Base-by-base conservation (phyloP, 768 basidiomycete genomes). In the Peribolospora baueri region DNA sequence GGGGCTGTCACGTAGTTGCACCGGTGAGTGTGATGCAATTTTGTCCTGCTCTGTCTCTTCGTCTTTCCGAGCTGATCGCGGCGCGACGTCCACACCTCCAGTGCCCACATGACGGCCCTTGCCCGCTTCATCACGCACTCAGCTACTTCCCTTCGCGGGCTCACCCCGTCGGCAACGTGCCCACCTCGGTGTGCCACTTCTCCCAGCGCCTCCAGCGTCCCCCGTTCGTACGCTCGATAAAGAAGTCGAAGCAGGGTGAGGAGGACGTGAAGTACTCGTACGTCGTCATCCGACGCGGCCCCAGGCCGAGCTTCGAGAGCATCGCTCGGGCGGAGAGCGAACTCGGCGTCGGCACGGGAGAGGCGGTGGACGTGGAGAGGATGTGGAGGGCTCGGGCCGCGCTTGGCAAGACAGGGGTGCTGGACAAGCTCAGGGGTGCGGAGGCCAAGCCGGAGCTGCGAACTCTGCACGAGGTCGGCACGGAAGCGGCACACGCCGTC, bases 231-330 rank as follows among this genome's bases (percentile, higher is more conserved):
- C 79, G 86, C 39, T 74, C 71, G 56, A 95, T 88, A 14, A 95
- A 93, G 65, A 85, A 91, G 66, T 80, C 82, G 36, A 76, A 75
- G 37, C 67, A 75, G 41, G 87, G 86, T 2, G 83, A 90, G 59
- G 87, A 91, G 67, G 82, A 91, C 60, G 75, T 79, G 42, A 77
- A 76, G 42, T 95, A 88, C 65, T 84, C 85, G 13, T 98, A 98
- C 65, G 75, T 93, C 50, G 82, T 87, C 40, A 74, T 98, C 54
- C 79, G 78, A 41, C 74, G 86, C 51, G 91, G 90, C 3, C 59
- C 70, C 39, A 73, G 90, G 56, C 87, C 87, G 0, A 42, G 58
- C 2, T 36, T 58, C 3, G 13, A 51, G 4, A 46, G 25, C 7
- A 2, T 38, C 38, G 36, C 47, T 1, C 37, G 7, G 46, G 14